Conservation (phyloP, 495 filamentous ascomycete species). For the Talaromyces adpressus region DNA sequence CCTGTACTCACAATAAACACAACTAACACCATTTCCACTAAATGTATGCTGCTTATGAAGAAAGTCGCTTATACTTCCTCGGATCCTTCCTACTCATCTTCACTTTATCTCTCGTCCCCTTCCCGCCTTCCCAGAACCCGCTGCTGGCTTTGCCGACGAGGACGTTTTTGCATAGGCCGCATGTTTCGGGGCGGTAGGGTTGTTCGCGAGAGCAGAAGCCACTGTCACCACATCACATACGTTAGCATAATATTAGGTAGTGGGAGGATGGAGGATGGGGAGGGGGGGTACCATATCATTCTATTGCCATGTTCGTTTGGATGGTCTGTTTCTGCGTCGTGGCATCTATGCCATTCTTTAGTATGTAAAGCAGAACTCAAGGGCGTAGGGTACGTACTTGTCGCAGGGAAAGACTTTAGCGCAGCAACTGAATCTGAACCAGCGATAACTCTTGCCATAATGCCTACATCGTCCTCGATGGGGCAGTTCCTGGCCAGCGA, state of each 20-base stretch:
- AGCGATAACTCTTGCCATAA: slow-evolving; percentile 73
- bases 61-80: slow-evolving; percentile 9
- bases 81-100: slow-evolving; percentile 63
- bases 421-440: slow-evolving; percentile 72
- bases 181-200: slow-evolving; percentile 74
- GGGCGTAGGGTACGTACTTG: slow-evolving; percentile 28
- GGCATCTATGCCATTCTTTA: slow-evolving; percentile 43
- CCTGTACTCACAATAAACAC: not conserved
- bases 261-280: too few species aligned
- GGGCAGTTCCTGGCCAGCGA: slow-evolving; percentile 73
- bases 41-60: not conserved
- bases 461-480: slow-evolving; percentile 68
- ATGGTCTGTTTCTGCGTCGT: slow-evolving; percentile 67
- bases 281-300: slow-evolving; percentile 63
- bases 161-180: slow-evolving; percentile 64
- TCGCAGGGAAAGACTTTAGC: slow-evolving; percentile 73
- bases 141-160: slow-evolving; percentile 63
- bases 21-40: not conserved
- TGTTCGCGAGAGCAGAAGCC: slow-evolving; percentile 79
- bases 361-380: not conserved
- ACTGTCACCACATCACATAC: slow-evolving; percentile 12
- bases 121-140: slow-evolving; percentile 91
- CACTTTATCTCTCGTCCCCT: slow-evolving; percentile 65
- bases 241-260: not conserved
- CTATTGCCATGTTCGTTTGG: slow-evolving; percentile 76